A percentile compares a stretch with the other conserved stretches of the same genome.
Evolutionary conservation across 2,329 filamentous ascomycete species (phyloP).

Genomic region (Rhexocercosporidium sp.): DNA sequence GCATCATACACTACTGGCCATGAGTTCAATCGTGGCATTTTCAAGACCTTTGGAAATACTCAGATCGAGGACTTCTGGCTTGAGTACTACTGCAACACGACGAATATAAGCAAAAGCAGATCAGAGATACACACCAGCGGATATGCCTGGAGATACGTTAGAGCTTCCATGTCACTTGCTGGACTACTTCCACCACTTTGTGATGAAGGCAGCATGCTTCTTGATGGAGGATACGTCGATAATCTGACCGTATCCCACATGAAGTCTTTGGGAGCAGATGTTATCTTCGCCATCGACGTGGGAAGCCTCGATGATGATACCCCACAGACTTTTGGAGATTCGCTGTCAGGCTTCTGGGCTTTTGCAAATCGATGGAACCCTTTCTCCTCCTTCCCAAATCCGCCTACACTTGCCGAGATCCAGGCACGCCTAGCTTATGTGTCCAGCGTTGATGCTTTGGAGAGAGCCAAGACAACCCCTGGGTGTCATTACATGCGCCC

Average conservation of each 20-base stretch:
- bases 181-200: slow-evolving; percentile 92
- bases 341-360: slow-evolving; percentile 93
- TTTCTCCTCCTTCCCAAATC: slow-evolving; percentile 86
- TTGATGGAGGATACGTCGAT: slow-evolving; percentile 96
- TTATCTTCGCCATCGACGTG: slow-evolving; percentile 95
- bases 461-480: slow-evolving; percentile 87
- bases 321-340: slow-evolving; percentile 92
- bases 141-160: slow-evolving; percentile 96
- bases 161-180: slow-evolving; percentile 95
- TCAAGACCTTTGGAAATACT: slow-evolving; percentile 95
- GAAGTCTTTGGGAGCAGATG: slow-evolving; percentile 90
- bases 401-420: slow-evolving; percentile 93
- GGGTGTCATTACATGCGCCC: slow-evolving; percentile 97
- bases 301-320: slow-evolving; percentile 90
- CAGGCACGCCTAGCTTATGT: slow-evolving; percentile 95
- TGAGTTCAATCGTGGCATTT: slow-evolving; percentile 98
- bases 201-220: slow-evolving; percentile 94
- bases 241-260: slow-evolving; percentile 97
- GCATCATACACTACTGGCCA: slow-evolving; percentile 98
- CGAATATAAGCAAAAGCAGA: slow-evolving; percentile 94
- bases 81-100: slow-evolving; percentile 98
- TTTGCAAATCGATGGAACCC: slow-evolving; percentile 97
- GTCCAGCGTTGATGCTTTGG: slow-evolving; percentile 89
- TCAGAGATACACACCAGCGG: slow-evolving; percentile 93
- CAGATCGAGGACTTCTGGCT: slow-evolving; percentile 99